Evolutionary conservation across 2,329 filamentous ascomycete species (phyloP).

Genomic region (Amylocarpus encephaloides): DNA sequence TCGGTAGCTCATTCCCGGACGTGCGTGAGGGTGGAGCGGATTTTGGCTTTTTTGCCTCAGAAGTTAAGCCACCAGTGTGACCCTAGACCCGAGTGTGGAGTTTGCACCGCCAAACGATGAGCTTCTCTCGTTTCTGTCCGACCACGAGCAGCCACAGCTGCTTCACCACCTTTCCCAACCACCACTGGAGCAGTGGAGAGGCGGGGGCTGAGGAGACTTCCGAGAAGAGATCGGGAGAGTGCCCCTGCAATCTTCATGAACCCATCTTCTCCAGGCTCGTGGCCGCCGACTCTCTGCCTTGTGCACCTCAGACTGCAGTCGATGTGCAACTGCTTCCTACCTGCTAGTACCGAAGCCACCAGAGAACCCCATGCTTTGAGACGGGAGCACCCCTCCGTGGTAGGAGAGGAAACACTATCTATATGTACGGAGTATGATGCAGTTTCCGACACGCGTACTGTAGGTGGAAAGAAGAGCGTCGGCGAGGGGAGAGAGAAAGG

Average conservation of each 20-base stretch:
- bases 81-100: not conserved
- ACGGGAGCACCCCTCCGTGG: no score
- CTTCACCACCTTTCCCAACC: no score
- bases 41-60: not conserved
- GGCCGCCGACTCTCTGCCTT: no score
- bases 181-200: not conserved
- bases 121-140: no score
- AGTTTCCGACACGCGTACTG: no score
- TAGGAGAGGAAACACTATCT: no score
- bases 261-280: slow-evolving; percentile 1
- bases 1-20: slow-evolving; percentile 5
- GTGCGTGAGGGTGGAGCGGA: not conserved
- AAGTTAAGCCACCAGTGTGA: not conserved
- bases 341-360: no score
- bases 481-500: not conserved
- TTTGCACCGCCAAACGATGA: not conserved
- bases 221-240: not conserved
- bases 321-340: not conserved
- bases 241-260: slow-evolving; percentile 16
- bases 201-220: slow-evolving; percentile 4
- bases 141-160: no score
- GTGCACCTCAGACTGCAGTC: not conserved
- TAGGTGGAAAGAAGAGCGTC: no score
- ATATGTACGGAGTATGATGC: no score
- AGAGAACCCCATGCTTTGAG: no score